These are phyloP conservation scores for Parathielavia hyrcaniae DNA, from an alignment of 495 filamentous ascomycete genomes.

Conservation along the genomic window DNA sequence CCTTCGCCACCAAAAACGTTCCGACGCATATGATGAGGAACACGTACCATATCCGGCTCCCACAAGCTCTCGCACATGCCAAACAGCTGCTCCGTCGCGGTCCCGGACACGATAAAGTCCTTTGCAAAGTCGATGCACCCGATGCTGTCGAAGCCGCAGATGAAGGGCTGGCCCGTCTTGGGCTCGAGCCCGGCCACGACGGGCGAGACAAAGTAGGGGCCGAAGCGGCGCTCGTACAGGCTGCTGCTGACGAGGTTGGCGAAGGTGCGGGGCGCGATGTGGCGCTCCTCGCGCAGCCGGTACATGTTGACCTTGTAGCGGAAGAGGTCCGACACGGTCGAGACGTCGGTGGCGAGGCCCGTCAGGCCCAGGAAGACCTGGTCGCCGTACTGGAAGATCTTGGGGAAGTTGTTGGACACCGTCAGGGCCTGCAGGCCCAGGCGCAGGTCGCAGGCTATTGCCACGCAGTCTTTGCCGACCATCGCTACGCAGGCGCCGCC, in stretches of 20 bases:
- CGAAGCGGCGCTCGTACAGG: slow-evolving; percentile 92
- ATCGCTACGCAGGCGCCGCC: slow-evolving; percentile 95
- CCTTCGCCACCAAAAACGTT: neutral
- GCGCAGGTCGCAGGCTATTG: slow-evolving; percentile 97
- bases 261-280: slow-evolving; percentile 88
- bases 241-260: slow-evolving; percentile 87
- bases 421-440: slow-evolving; percentile 95
- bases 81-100: slow-evolving; percentile 93
- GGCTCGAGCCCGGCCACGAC: slow-evolving; percentile 91
- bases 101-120: slow-evolving; percentile 97
- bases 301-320: slow-evolving; percentile 99
- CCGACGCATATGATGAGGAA: neutral
- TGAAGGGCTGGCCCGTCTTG: slow-evolving; percentile 88
- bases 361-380: slow-evolving; percentile 89
- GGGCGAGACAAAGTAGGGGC: slow-evolving; percentile 89
- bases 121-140: slow-evolving; percentile 99
- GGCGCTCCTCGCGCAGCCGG: slow-evolving; percentile 92
- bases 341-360: slow-evolving; percentile 91
- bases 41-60: slow-evolving; percentile 87
- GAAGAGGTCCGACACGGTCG: slow-evolving; percentile 92
- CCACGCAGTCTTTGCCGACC: slow-evolving; percentile 99
- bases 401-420: slow-evolving; percentile 99
- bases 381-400: slow-evolving; percentile 96
- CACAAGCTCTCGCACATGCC: slow-evolving; percentile 97
- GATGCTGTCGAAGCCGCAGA: slow-evolving; percentile 98